phyloP scores from a whole-genome alignment of 306 rosid genomes.

The Lathyrus oleraceus region DNA sequence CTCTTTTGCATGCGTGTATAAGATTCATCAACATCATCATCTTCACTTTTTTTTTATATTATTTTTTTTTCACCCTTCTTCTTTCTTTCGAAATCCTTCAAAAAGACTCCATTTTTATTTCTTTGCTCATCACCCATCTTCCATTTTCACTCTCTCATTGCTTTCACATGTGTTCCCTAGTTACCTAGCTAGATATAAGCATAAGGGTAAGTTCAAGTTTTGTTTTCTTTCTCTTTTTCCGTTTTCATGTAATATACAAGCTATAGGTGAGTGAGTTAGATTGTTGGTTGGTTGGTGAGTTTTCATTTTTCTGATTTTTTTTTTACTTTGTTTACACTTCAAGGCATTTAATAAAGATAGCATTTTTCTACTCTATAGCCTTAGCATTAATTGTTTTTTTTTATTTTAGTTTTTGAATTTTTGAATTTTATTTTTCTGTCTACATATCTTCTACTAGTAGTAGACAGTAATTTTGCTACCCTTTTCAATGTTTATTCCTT shows the following conservation, averaged over 20 bases:
- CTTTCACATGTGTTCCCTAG: neutral
- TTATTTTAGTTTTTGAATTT: neutral
- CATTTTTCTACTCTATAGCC: conserved; percentile 5
- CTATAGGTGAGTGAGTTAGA: neutral
- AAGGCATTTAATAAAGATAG: conserved; percentile 26
- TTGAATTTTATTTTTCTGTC: neutral
- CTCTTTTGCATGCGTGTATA: conserved; percentile 51
- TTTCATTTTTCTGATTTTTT: conserved; percentile 35
- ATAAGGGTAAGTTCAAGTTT: conserved; percentile 32
- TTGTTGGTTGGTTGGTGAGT: conserved; percentile 22
- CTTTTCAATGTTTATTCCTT: conserved; percentile 44
- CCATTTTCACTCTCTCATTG: conserved; percentile 2
- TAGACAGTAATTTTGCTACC: conserved; percentile 36
- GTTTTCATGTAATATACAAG: neutral
- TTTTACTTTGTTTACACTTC: conserved; percentile 26
- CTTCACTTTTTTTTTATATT: neutral
- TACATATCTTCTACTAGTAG: conserved; percentile 32
- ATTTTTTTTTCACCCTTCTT: neutral
- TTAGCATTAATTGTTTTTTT: conserved; percentile 10
- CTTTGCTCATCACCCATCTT: neutral
- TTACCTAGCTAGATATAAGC: neutral
- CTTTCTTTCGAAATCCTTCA: neutral
- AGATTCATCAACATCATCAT: conserved; percentile 41
- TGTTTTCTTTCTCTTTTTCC: neutral
- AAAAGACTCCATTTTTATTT: neutral